Evolutionary conservation across 371 early-diverging fungal species (phyloP).

Genomic region (Paraphysoderma sedebokerense): DNA sequence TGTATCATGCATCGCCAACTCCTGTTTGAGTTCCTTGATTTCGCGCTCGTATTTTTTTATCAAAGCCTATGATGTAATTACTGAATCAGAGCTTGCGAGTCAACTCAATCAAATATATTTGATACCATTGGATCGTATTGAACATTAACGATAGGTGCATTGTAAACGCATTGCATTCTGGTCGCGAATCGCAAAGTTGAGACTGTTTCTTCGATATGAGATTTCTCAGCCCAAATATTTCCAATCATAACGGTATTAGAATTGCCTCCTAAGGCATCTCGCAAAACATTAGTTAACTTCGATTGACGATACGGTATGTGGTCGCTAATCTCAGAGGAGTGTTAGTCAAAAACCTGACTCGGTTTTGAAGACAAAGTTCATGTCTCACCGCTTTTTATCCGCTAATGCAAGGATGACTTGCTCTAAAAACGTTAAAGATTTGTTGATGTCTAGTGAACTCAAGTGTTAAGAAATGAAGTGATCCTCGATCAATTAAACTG

Average conservation of each 20-base stretch:
- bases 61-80: conserved; percentile 6
- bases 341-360: neutral
- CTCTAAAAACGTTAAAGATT: conserved; percentile 41
- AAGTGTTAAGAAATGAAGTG: too few species aligned
- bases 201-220: conserved; percentile 42
- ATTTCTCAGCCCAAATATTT: conserved; percentile 25
- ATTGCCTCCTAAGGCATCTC: conserved; percentile 41
- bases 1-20: conserved; percentile 33
- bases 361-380: too few species aligned
- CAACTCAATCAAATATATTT: too few species aligned
- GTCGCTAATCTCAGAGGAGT: conserved; percentile 8
- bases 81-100: too few species aligned
- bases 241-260: conserved; percentile 48
- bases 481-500: too few species aligned
- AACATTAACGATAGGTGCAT: conserved; percentile 24
- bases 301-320: conserved; percentile 51
- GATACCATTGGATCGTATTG: conserved; percentile 28
- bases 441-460: conserved; percentile 54
- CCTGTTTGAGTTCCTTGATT: conserved; percentile 30
- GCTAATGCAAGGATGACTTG: conserved; percentile 44
- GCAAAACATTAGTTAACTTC: conserved; percentile 42
- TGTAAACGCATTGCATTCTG: conserved; percentile 33
- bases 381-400: conserved; percentile 26
- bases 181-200: conserved; percentile 39
- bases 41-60: conserved; percentile 34